Evolutionary conservation across 108 stramenopile species (phyloP).

Genomic region (Parietichytrium sp.): DNA sequence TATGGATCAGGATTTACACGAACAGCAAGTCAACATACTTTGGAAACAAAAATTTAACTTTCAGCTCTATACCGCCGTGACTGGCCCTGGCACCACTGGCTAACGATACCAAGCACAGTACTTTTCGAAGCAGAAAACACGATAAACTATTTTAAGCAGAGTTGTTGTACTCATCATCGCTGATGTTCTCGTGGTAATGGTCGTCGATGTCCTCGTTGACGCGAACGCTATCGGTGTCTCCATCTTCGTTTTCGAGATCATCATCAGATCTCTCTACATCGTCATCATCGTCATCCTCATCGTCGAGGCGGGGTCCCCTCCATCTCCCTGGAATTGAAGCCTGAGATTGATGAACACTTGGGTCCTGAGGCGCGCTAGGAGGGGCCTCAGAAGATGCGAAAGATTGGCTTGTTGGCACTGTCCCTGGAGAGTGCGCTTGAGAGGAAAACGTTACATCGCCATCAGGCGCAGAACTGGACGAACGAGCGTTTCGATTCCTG

Average conservation of each 20-base stretch:
- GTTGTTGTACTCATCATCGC: no score
- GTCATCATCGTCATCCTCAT: conserved; percentile 1
- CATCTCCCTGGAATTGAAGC: neutral
- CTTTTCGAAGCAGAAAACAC: no score
- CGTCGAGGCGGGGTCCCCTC: neutral
- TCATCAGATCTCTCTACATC: neutral
- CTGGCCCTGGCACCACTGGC: no score
- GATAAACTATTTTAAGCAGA: no score
- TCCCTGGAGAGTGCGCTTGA: neutral
- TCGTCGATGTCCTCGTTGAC: neutral
- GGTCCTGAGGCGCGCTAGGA: neutral
- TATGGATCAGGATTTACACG: no score
- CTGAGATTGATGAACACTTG: neutral
- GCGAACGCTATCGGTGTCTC: neutral
- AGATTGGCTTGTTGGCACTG: neutral
- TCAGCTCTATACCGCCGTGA: no score
- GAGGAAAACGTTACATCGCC: neutral
- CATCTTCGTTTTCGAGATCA: neutral
- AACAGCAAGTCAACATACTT: no score
- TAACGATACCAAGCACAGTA: no score
- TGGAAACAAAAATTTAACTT: no score
- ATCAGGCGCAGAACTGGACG: neutral
- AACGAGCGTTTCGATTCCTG: neutral
- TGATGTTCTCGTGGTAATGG: no score
- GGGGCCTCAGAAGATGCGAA: neutral